Percentiles rank a stretch among this genome's conserved stretches.
Evolutionary conservation across 2,329 filamentous ascomycete genomes (phyloP).

Genomic region (Aspergillus sp.): DNA sequence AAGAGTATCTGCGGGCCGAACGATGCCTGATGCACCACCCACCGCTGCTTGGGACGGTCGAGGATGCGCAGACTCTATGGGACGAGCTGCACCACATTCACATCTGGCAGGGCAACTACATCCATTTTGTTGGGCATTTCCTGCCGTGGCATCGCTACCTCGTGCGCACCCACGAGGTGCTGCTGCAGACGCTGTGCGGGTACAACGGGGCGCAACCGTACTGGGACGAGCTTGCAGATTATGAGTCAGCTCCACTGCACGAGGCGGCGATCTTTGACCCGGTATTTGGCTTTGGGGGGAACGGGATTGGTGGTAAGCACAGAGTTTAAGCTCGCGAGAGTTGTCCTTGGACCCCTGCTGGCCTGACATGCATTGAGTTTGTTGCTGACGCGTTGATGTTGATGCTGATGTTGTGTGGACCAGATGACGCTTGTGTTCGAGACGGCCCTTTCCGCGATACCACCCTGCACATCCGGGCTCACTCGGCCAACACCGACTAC

Average conservation of each 20-base stretch:
- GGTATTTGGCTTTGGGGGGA: constrained; percentile 4
- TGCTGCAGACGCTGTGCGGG: constrained; percentile 1
- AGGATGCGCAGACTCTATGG: background rate
- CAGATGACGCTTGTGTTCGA: background rate
- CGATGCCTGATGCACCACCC: constrained; percentile 8
- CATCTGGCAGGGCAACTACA: constrained; percentile 7
- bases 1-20: constrained; percentile 6
- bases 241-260: background rate
- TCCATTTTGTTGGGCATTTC: constrained; percentile 7
- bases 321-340: background rate
- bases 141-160: constrained; percentile 10
- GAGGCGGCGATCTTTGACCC: constrained; percentile 1
- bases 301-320: constrained; percentile 1
- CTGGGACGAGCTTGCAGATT: constrained; percentile 6
- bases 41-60: background rate
- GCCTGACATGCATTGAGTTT: background rate
- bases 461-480: background rate
- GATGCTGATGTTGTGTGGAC: background rate
- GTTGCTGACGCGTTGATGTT: background rate
- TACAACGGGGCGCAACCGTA: constrained; percentile 7
- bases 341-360: background rate
- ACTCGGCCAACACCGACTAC: background rate
- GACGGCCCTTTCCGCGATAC: background rate
- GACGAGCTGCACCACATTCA: constrained; percentile 5
- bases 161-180: constrained; percentile 6